These are phyloP conservation scores for Neonectria ditissima DNA, from an alignment of 2,329 filamentous ascomycete species.

Conservation along the genomic window DNA sequence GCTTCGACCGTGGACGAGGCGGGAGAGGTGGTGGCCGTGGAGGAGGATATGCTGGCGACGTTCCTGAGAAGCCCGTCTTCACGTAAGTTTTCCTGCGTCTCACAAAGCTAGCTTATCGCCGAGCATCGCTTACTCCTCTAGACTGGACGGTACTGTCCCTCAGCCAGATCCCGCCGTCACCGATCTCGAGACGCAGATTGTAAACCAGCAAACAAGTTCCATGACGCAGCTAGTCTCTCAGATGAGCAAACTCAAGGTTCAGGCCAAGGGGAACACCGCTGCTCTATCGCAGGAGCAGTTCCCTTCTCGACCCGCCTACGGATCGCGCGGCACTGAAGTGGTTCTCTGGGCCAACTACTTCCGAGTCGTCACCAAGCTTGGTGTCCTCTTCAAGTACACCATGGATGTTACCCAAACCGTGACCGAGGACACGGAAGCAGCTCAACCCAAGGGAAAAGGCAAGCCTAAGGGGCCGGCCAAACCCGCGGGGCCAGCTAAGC, in stretches of 20 bases:
- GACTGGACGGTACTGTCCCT: slow-evolving; percentile 39
- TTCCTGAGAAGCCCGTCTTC: slow-evolving; percentile 30
- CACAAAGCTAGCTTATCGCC: not conserved
- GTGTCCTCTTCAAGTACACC: slow-evolving; percentile 59
- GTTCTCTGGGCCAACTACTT: slow-evolving; percentile 69
- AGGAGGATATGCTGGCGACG: slow-evolving; percentile 25
- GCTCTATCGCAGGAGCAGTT: slow-evolving; percentile 47
- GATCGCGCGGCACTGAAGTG: slow-evolving; percentile 56
- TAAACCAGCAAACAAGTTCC: slow-evolving; percentile 46
- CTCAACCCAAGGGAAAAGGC: slow-evolving; percentile 20
- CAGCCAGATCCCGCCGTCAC: slow-evolving; percentile 45
- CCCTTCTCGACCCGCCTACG: slow-evolving; percentile 63
- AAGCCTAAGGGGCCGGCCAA: slow-evolving; percentile 18
- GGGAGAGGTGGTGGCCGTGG: slow-evolving; percentile 22
- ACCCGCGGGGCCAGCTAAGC: slow-evolving; percentile 9
- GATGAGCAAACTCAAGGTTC: slow-evolving; percentile 52
- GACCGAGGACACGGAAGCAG: slow-evolving; percentile 11
- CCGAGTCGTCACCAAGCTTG: slow-evolving; percentile 53
- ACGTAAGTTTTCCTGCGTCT: slow-evolving; percentile 30
- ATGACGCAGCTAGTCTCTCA: slow-evolving; percentile 48
- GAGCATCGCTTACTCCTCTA: slow-evolving; percentile 29
- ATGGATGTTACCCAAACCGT: slow-evolving; percentile 51
- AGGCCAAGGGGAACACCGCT: slow-evolving; percentile 29
- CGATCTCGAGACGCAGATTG: slow-evolving; percentile 56
- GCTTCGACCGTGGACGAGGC: slow-evolving; percentile 35